Conservation (phyloP, 306 rosid genomes). For the peach (Prunus persica) region Prunus_persica_NCBIv2 NC_034012.1:3490501-3491000, state of each 20-base stretch:
- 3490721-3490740: not conserved
- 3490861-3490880: too few species aligned
- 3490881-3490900: slow-evolving; percentile 37
- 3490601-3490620: slow-evolving; percentile 59
- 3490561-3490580: not conserved
- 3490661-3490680: slow-evolving; percentile 77
- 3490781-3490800: too few species aligned
- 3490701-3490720: slow-evolving; percentile 52
- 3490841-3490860: too few species aligned
- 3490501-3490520: slow-evolving; percentile 16
- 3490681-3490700: slow-evolving; percentile 94
- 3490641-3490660: slow-evolving; percentile 73
- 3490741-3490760: not conserved
- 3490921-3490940: slow-evolving; percentile 75
- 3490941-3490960: slow-evolving; percentile 86
- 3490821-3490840: too few species aligned
- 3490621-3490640: slow-evolving; percentile 83
- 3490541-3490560: not conserved
- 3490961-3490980: slow-evolving; percentile 93
- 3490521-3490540: not conserved
- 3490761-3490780: not conserved
- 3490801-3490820: too few species aligned
- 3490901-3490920: slow-evolving; percentile 70
- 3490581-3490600: slow-evolving; percentile 45
- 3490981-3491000: slow-evolving; percentile 65